A percentile compares a stretch with the other conserved stretches of the same genome.
Conservation (phyloP, 2,329 filamentous ascomycete species). For the Aspergillus sp. region DNA sequence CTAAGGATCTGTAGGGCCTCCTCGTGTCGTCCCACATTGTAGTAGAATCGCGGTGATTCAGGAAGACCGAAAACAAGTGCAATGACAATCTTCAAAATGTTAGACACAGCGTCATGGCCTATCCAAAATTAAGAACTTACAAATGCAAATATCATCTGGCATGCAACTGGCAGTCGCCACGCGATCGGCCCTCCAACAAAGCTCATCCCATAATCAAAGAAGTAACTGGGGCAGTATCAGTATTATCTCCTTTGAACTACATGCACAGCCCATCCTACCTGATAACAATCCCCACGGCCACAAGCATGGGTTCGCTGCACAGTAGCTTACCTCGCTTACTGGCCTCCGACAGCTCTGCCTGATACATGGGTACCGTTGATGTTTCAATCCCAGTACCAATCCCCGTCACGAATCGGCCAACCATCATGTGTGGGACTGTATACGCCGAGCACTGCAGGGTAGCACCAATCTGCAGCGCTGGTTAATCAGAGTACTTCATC, state of each 20-base stretch:
- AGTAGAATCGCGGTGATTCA: too few species aligned
- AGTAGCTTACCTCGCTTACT: slow-evolving; percentile 40
- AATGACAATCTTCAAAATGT: slow-evolving; percentile 29
- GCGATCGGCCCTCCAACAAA: slow-evolving; percentile 35
- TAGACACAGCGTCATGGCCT: slow-evolving; percentile 24
- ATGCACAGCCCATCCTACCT: slow-evolving; percentile 9
- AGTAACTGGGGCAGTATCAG: slow-evolving; percentile 1
- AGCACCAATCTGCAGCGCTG: slow-evolving; percentile 18
- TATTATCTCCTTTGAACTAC: too few species aligned
- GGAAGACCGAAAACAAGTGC: slow-evolving; percentile 6
- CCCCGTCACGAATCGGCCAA: slow-evolving; percentile 45
- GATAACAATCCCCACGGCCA: slow-evolving; percentile 33
- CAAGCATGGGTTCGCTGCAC: slow-evolving; percentile 33
- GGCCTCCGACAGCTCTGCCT: slow-evolving; percentile 40
- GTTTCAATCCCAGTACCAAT: slow-evolving; percentile 44
- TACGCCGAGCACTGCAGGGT: slow-evolving; percentile 29
- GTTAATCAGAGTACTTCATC: too few species aligned
- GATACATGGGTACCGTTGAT: slow-evolving; percentile 35
- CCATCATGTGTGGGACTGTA: slow-evolving; percentile 27
- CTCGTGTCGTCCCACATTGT: too few species aligned
- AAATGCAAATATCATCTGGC: slow-evolving; percentile 40
- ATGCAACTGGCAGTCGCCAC: slow-evolving; percentile 44
- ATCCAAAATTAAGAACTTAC: slow-evolving; percentile 5
- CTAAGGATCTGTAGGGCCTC: too few species aligned
- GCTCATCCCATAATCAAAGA: slow-evolving; percentile 30